Evolutionary conservation across 495 filamentous ascomycete genomes (phyloP).

Genomic region (Penicillium nucicola): DNA sequence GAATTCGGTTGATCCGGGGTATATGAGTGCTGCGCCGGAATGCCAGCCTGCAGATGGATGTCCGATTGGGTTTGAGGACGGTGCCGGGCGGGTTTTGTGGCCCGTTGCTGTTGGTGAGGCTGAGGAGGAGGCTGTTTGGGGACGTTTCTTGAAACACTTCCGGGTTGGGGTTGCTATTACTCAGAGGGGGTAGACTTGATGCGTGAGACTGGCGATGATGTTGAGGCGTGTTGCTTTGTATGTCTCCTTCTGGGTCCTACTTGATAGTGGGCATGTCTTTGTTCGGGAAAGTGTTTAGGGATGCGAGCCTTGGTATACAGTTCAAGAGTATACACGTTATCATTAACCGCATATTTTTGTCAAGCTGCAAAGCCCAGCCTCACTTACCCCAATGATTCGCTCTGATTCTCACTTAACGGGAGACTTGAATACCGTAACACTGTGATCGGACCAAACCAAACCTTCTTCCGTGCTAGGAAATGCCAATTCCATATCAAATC

Average conservation of each 20-base stretch:
- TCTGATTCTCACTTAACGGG: not conserved
- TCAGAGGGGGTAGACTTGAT: not conserved
- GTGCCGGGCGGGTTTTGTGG: constrained; percentile 45
- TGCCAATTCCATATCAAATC: not conserved
- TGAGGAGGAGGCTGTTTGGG: constrained; percentile 30
- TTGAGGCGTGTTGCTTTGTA: no score
- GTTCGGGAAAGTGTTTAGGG: no score
- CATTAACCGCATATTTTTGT: no score
- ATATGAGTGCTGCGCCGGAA: constrained; percentile 47
- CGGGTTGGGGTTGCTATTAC: constrained; percentile 1
- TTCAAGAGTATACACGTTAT: no score
- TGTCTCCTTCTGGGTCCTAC: no score
- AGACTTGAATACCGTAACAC: not conserved
- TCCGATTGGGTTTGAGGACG: constrained; percentile 49
- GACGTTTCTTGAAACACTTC: constrained; percentile 48
- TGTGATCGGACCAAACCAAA: not conserved
- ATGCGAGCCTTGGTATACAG: no score
- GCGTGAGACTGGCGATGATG: no score
- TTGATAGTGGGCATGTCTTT: no score
- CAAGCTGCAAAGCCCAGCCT: no score
- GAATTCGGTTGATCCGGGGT: constrained; percentile 50
- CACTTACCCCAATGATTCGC: not conserved
- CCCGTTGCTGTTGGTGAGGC: constrained; percentile 41
- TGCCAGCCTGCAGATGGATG: constrained; percentile 19
- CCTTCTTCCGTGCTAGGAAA: not conserved